These are phyloP conservation scores for Globisporangium irregulare DNA, from an alignment of 352 stramenopile species.

Conservation along the genomic window DNA sequence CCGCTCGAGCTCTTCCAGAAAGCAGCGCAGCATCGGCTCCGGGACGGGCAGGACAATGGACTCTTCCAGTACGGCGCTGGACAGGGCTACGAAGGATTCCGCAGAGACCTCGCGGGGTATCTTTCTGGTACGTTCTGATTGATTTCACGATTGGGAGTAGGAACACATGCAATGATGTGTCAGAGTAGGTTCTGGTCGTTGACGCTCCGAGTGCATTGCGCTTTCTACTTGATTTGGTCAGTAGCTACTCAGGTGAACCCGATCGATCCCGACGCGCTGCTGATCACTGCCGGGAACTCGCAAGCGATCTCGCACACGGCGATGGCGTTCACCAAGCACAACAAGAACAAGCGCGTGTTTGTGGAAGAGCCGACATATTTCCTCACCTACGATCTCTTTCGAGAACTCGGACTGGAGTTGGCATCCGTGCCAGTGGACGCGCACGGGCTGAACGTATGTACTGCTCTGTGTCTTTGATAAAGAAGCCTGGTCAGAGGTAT, in stretches of 20 bases:
- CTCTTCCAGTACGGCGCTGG: conserved; percentile 79
- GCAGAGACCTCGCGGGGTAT: conserved; percentile 56
- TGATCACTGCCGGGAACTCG: conserved; percentile 90
- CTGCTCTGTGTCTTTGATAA: not conserved
- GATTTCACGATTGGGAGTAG: not conserved
- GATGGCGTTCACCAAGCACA: conserved; percentile 63
- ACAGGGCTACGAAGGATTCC: conserved; percentile 68
- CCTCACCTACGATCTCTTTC: conserved; percentile 89
- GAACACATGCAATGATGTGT: not conserved
- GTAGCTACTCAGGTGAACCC: conserved; percentile 22
- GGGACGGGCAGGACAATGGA: conserved; percentile 40
- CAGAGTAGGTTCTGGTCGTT: not conserved
- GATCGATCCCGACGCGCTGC: conserved; percentile 53
- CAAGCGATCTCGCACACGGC: conserved; percentile 89
- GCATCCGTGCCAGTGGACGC: conserved; percentile 72
- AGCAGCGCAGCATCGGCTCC: conserved; percentile 48
- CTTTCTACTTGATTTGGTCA: not conserved
- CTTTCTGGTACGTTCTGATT: conserved; percentile 33
- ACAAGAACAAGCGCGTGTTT: conserved; percentile 72
- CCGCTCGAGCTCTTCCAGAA: conserved; percentile 60
- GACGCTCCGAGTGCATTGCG: not conserved
- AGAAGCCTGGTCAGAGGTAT: not conserved
- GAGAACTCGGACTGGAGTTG: conserved; percentile 82
- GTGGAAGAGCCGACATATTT: conserved; percentile 94
- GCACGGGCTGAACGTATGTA: conserved; percentile 64